Evolutionary conservation across 495 filamentous ascomycete species (phyloP), one percentile per base, ranked within the genome.

Genomic region (Monascus purpureus): DNA sequence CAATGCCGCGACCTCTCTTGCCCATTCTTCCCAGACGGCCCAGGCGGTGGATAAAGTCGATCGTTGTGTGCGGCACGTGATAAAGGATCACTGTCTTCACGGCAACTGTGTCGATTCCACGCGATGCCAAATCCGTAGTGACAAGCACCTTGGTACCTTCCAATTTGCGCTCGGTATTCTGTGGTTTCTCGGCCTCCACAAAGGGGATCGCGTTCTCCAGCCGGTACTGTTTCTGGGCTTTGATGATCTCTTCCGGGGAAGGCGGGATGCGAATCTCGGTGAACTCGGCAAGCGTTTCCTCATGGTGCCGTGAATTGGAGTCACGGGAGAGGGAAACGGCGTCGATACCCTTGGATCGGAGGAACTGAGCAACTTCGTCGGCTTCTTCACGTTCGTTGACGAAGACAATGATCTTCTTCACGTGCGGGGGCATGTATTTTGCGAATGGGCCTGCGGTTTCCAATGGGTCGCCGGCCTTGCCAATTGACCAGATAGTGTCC

Each of bases 301-400:
- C 65, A 40, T 86, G 75, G 8, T 77, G 72, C 16, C 72, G 69
- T 39, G 81, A 73, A 20, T 70, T 65, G 11, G 78, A 81, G 48
- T 97, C 90, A 17, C 92, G 67, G 38, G 76, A 81, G 31, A 96
- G 66, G 1, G 85, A 76, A 6, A 79, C 57, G 8, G 86, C 84
- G 39, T 95, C 80, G 43, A 97, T 84, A 19, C 83, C 83, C 58
- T 93, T 96, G 13, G 68, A 71, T 7, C 58, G 50, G 1, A 97
- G 75, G 54, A 81, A 96, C 6, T 80, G 53, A 11, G 86, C 77
- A 0, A 97, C 67, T 46, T 85, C 77, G 28, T 70, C 62, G 0
- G 90, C 77, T 40, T 80, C 82, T 46, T 96, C 88, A 17, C 92
- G 78, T 64, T 95, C 84, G 53, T 97, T 97, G 51, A 97, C 92